Percentiles rank a stretch among this genome's conserved stretches.
Conservation (phyloP, 2,329 filamentous ascomycete species). For the Coniochaeta prunicola region DNA sequence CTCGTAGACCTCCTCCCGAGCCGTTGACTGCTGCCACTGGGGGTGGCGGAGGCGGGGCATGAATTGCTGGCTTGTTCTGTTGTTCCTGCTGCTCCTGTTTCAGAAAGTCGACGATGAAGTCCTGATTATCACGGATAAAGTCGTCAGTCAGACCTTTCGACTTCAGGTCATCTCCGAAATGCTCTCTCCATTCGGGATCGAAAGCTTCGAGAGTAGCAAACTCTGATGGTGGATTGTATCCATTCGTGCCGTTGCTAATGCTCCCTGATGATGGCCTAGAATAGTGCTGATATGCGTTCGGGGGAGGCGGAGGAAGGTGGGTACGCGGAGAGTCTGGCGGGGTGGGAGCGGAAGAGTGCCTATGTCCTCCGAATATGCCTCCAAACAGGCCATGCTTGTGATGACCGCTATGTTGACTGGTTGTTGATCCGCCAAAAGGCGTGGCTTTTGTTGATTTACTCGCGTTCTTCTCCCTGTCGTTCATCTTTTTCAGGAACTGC, state of each 20-base stretch:
- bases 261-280: constrained; percentile 30
- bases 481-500: constrained; percentile 95
- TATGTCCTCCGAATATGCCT: constrained; percentile 53
- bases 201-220: constrained; percentile 57
- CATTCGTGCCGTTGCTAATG: constrained; percentile 33
- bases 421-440: constrained; percentile 54
- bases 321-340: constrained; percentile 49
- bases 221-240: constrained; percentile 32
- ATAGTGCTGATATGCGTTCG: constrained; percentile 20
- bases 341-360: constrained; percentile 50
- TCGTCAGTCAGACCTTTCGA: constrained; percentile 58
- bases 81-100: constrained; percentile 46
- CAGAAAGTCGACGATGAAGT: constrained; percentile 60
- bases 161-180: constrained; percentile 57
- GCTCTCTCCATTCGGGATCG: constrained; percentile 57
- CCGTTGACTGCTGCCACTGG: constrained; percentile 28
- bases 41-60: constrained; percentile 14
- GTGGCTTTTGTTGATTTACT: constrained; percentile 78
- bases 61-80: constrained; percentile 14
- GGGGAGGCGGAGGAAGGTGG: constrained; percentile 25
- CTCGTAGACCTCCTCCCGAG: constrained; percentile 25
- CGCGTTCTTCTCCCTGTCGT: constrained; percentile 91
- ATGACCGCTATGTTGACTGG: constrained; percentile 27
- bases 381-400: constrained; percentile 45
- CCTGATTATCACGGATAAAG: constrained; percentile 60